These are phyloP conservation scores for Dichotomopilus funicola DNA, from an alignment of 2,329 filamentous ascomycete genomes.

Conservation along the genomic window DNA sequence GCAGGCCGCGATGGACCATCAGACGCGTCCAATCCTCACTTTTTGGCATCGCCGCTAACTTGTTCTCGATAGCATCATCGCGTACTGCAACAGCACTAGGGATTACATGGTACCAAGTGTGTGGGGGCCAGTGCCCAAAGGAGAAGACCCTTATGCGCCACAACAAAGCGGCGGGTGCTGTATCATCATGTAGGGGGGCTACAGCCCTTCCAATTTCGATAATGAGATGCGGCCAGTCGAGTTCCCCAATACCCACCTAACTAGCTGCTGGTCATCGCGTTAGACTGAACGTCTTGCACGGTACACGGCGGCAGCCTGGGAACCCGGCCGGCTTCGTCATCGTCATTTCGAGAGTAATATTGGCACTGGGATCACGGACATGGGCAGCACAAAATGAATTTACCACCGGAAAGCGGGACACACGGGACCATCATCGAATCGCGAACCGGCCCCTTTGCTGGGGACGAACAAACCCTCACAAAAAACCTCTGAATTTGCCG, in stretches of 20 bases:
- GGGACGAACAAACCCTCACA: neutral
- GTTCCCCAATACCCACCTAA: too few species aligned
- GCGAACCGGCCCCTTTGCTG: neutral
- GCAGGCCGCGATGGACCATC: too few species aligned
- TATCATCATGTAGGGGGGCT: conserved; percentile 69
- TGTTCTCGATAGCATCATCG: conserved; percentile 66
- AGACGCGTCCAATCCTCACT: neutral
- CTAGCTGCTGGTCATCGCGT: too few species aligned
- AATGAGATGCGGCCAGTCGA: too few species aligned
- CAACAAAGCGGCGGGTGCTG: conserved; percentile 92
- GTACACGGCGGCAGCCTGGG: neutral
- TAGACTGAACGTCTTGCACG: neutral
- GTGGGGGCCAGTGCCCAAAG: conserved; percentile 90
- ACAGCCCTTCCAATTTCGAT: conserved; percentile 1
- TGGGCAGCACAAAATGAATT: conserved; percentile 1
- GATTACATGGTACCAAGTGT: conserved; percentile 99
- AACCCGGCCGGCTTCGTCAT: neutral
- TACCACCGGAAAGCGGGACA: neutral
- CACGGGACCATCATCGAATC: neutral
- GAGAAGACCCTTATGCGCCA: conserved; percentile 96
- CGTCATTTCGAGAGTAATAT: neutral
- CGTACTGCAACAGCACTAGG: conserved; percentile 94
- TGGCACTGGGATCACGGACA: conserved; percentile 3
- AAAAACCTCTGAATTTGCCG: conserved; percentile 3
- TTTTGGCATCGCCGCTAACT: conserved; percentile 1